Base-by-base conservation (phyloP, 768 basidiomycete genomes). In the Rhodotorula diobovata region DNA sequence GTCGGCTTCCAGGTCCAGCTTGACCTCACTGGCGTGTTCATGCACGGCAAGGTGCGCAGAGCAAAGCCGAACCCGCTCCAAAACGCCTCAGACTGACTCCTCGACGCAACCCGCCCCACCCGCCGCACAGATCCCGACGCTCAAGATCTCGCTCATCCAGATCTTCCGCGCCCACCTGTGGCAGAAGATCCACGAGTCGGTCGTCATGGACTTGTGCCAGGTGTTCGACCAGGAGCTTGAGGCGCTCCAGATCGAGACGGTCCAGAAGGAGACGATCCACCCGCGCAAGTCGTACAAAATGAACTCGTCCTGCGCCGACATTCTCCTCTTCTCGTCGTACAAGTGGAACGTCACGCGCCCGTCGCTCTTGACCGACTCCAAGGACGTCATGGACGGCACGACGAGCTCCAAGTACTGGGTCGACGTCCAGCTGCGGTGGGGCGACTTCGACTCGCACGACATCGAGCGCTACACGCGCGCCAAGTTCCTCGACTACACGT, bases 251-350 rank as follows among this genome's bases (percentile, higher is more conserved):
- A 99, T 99, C 77, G 96, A 98, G 84, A 98, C 94, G 0, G 96
- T 99, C 0, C 96, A 98, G 81, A 99, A 99, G 82, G 96, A 99
- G 82, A 97, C 96, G 0, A 99, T 99, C 71, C 96, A 96, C 81
- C 95, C 95, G 77, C 90, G 95, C 82, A 97, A 97, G 85, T 96
- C 93, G 84, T 99, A 99, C 87, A 99, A 99, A 87, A 98, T 99
- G 96, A 99, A 99, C 83, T 96, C 93, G 15, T 95, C 93, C n/a
- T 97, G 95, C 75, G 95, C 95, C 62, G 96, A 99, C 79, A 95
- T 99, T 79, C 84, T 99, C 30, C 84, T 99, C 61, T 98, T 99
- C 86, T 96, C 93, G 21, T 90, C 50, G 15, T 80, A 80, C 72
- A 80, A 90, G 86, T 99, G 96, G 96, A 97, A 96, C 81, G 96